Evolutionary conservation across 2,329 filamentous ascomycete species (phyloP), one percentile per base, ranked within the genome.

Genomic region (Verticillium alfalfae): DNA sequence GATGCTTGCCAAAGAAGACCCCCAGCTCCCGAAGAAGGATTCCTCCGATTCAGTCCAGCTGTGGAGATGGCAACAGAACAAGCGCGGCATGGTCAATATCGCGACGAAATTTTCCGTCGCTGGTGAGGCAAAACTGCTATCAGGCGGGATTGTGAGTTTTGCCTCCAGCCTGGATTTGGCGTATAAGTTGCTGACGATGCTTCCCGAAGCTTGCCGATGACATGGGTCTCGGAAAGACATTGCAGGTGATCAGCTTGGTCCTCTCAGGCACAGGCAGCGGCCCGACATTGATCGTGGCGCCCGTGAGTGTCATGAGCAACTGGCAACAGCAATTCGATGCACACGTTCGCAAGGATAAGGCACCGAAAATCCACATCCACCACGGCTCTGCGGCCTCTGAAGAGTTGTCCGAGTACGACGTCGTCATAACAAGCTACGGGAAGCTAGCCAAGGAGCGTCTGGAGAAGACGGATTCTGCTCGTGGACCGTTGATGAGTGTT

Each of bases 181-280:
- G 16, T 38, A 45, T 16, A 16, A n/a, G 39, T n/a, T 52, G n/a
- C 45, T 52, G 18, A 52, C 18, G 9, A 12, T 22, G 18, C 2
- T 52, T 22, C 18, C 16, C 45, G 8, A 8, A 52, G 45, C 45
- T 52, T 22, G 92, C 92, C 2, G 93, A 97, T 72, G 93, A 97
- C 69, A 97, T 97, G 93, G 93, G 93, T 3, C 76, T 97, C 5
- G 93, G 93, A 31, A 96, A 96, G 77, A 97, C 93, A 0, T 81
- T 97, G 9, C 90, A 96, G 71, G 84, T 93, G 57, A 94, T 97
- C 67, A 90, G 91, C 60, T 76, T 96, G 39, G 88, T 97, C 61
- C 76, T 93, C 58, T 79, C 79, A 4, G 81, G 80, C 6, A 77
- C 76, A 26, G 76, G 77, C 0, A 71, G 78, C 2, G 87, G 86